Evolutionary conservation across 345 rosid genomes (phyloP).

Genomic region (Pistacia atlantica): DNA sequence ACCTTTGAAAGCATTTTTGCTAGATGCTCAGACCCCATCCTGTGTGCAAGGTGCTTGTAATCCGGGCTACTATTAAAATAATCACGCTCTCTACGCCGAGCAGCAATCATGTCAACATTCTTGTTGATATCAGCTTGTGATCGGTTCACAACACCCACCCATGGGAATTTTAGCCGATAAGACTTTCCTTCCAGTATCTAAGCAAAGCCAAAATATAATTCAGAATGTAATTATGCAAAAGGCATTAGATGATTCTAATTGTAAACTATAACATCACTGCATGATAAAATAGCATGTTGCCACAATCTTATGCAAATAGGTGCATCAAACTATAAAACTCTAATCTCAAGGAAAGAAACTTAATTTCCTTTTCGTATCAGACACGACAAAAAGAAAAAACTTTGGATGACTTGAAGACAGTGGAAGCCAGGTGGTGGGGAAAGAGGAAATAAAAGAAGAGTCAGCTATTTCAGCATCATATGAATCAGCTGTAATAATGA

Average conservation of each 20-base stretch:
- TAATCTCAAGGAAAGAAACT: no score
- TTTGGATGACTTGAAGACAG: neutral
- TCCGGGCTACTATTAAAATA: conserved; percentile 85
- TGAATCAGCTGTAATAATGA: neutral
- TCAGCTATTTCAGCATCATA: neutral
- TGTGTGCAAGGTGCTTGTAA: conserved; percentile 90
- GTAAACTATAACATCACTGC: neutral
- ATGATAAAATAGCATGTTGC: no score
- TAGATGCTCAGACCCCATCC: conserved; percentile 99
- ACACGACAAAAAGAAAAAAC: no score
- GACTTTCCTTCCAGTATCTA: conserved; percentile 95
- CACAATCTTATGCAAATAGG: no score
- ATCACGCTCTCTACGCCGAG: conserved; percentile 93
- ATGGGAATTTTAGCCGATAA: conserved; percentile 85
- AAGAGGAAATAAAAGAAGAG: neutral
- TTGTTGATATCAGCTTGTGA: conserved; percentile 98
- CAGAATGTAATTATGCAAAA: conserved; percentile 1
- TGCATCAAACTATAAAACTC: no score
- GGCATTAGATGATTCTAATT: neutral
- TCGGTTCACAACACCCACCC: conserved; percentile 99
- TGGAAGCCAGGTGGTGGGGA: neutral
- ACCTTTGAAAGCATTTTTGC: conserved; percentile 98
- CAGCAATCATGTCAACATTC: conserved; percentile 98
- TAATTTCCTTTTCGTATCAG: no score
- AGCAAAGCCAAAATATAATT: conserved; percentile 23